phyloP scores from a whole-genome alignment of 305 asterid species.

The Fraxinus albicans region DNA sequence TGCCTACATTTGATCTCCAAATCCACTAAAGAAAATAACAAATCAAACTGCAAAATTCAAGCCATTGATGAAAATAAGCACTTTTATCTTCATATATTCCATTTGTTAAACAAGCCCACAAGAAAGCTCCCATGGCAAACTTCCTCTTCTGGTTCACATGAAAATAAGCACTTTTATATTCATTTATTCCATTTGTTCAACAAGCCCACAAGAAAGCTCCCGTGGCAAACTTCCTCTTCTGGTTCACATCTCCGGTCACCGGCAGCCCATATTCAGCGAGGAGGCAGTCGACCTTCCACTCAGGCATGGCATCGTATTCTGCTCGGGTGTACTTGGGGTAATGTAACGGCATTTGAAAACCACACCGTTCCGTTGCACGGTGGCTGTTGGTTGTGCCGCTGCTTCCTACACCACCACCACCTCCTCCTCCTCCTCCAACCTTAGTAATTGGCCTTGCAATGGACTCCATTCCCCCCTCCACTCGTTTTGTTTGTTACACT shows the following conservation, averaged over 20 bases:
- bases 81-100: background rate
- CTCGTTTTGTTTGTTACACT: conserved; percentile 18
- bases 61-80: background rate
- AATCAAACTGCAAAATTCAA: background rate
- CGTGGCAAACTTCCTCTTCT: conserved; percentile 72
- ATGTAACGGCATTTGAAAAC: conserved; percentile 74
- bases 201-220: conserved; percentile 71
- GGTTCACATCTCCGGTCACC: conserved; percentile 48
- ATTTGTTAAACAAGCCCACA: conserved; percentile 42
- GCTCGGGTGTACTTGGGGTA: conserved; percentile 63
- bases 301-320: conserved; percentile 63
- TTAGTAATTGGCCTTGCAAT: conserved; percentile 26
- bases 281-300: conserved; percentile 67
- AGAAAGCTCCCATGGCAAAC: conserved; percentile 77
- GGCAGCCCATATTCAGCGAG: conserved; percentile 54
- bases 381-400: conserved; percentile 9
- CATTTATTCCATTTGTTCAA: conserved; percentile 4
- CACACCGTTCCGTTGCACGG: conserved; percentile 23
- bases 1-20: background rate
- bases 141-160: conserved; percentile 56
- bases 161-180: background rate
- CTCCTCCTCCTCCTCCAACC: background rate
- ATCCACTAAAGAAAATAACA: background rate
- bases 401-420: conserved; percentile 6
- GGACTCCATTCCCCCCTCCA: conserved; percentile 36